Evolutionary conservation across 495 filamentous ascomycete species (phyloP).

Genomic region (Lasiosphaeria miniovina): DNA sequence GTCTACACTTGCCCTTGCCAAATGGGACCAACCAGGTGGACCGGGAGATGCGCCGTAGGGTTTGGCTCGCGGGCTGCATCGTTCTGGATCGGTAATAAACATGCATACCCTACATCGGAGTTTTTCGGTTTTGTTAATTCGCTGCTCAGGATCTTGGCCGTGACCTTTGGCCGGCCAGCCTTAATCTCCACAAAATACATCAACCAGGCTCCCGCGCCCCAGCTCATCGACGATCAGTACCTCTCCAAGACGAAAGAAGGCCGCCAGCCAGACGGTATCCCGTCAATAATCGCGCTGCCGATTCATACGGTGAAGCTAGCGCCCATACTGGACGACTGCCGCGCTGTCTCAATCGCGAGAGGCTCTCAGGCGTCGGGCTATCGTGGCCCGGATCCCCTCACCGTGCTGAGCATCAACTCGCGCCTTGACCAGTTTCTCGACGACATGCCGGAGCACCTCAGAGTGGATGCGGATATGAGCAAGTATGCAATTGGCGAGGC

Average conservation of each 20-base stretch:
- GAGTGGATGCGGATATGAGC: conserved; percentile 5
- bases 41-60: conserved; percentile 34
- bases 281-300: conserved; percentile 11
- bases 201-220: conserved; percentile 16
- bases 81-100: conserved; percentile 34
- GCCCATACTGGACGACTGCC: not conserved
- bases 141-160: conserved; percentile 26
- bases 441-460: conserved; percentile 12
- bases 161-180: conserved; percentile 35
- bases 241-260: conserved; percentile 17
- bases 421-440: conserved; percentile 15
- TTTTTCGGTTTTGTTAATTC: conserved; percentile 4
- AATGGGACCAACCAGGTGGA: conserved; percentile 24
- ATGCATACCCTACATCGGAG: not conserved
- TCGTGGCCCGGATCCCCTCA: conserved; percentile 13
- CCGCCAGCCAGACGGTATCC: conserved; percentile 15
- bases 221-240: conserved; percentile 33
- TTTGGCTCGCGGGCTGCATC: conserved; percentile 42
- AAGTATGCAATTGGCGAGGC: not conserved
- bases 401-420: conserved; percentile 13
- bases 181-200: conserved; percentile 23
- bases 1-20: conserved; percentile 28
- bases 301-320: not conserved
- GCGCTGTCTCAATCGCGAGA: not conserved
- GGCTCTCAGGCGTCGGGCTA: not conserved